A percentile compares a stretch with the other conserved stretches of the same genome.
Evolutionary conservation across 106 monocot genomes (phyloP).

Genomic region (Dioscorea zingiberensis): DNA sequence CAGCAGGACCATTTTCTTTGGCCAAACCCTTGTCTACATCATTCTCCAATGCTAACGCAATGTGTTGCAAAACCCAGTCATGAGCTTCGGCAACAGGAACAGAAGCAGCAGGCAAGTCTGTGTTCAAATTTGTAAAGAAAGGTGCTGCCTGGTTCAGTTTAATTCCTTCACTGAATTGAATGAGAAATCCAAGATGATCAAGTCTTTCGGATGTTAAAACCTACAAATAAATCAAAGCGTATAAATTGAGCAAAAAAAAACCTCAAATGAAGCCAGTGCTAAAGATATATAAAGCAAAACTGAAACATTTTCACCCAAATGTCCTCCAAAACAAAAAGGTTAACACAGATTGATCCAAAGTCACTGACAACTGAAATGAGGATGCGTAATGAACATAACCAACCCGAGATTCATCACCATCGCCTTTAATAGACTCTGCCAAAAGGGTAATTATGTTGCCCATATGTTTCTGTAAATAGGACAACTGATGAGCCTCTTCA

Average conservation of each 20-base stretch:
- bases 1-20: constrained; percentile 49
- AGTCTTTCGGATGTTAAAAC: constrained; percentile 74
- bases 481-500: constrained; percentile 94
- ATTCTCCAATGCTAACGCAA: constrained; percentile 60
- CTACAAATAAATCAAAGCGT: constrained; percentile 29
- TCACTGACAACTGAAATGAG: too few relatives aligned
- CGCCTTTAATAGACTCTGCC: constrained; percentile 58
- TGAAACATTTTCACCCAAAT: too few relatives aligned
- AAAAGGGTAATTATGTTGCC: constrained; percentile 72
- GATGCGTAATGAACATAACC: constrained; percentile 5
- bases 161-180: constrained; percentile 70
- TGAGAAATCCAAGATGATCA: constrained; percentile 73
- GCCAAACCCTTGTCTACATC: constrained; percentile 61
- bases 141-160: constrained; percentile 65
- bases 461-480: constrained; percentile 94
- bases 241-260: too few relatives aligned
- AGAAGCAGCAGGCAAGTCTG: constrained; percentile 75
- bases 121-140: constrained; percentile 88
- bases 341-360: too few relatives aligned
- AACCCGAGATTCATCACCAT: constrained; percentile 84
- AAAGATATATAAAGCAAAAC: too few relatives aligned
- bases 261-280: too few relatives aligned
- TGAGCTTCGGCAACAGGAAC: constrained; percentile 66
- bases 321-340: too few relatives aligned
- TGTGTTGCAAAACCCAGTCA: constrained; percentile 75